A percentile compares a stretch with the other conserved stretches of the same genome.
Evolutionary conservation across 2,329 filamentous ascomycete species (phyloP).

Genomic region (Aspergillus nomiae): DNA sequence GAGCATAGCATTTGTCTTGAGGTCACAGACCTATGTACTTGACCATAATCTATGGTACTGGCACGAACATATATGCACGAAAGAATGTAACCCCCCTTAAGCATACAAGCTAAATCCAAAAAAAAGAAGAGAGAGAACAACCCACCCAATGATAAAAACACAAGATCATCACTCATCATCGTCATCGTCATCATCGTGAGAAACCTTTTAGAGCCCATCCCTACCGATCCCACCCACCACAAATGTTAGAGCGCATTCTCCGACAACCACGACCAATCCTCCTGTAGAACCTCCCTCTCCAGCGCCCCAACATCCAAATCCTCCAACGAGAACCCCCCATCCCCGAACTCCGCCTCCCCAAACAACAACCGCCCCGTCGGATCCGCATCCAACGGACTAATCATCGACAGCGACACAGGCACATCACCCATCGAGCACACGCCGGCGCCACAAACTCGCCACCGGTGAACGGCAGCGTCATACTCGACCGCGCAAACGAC

Average conservation of each 20-base stretch:
- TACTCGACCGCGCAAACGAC: background rate
- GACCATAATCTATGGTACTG: background rate
- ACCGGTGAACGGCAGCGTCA: background rate
- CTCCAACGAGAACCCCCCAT: conserved; percentile 6
- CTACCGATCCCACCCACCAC: background rate
- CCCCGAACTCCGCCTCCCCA: background rate
- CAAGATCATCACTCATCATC: conserved; percentile 4
- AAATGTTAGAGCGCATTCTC: conserved; percentile 15
- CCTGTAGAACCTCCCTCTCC: conserved; percentile 8
- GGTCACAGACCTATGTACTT: background rate
- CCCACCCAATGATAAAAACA: background rate
- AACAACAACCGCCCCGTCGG: conserved; percentile 2
- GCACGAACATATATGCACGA: background rate
- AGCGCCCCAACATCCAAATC: conserved; percentile 8
- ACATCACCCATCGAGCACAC: background rate
- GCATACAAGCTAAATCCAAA: background rate
- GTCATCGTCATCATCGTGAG: background rate
- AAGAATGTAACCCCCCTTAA: background rate
- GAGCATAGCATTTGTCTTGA: background rate
- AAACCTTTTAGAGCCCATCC: background rate
- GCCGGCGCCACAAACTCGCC: background rate
- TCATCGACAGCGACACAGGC: conserved; percentile 2
- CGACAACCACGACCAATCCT: conserved; percentile 12
- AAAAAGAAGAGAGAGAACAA: background rate
- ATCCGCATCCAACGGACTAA: background rate